Evolutionary conservation across 2,329 filamentous ascomycete species (phyloP).

Genomic region (Neocatenulostroma microsporum): DNA sequence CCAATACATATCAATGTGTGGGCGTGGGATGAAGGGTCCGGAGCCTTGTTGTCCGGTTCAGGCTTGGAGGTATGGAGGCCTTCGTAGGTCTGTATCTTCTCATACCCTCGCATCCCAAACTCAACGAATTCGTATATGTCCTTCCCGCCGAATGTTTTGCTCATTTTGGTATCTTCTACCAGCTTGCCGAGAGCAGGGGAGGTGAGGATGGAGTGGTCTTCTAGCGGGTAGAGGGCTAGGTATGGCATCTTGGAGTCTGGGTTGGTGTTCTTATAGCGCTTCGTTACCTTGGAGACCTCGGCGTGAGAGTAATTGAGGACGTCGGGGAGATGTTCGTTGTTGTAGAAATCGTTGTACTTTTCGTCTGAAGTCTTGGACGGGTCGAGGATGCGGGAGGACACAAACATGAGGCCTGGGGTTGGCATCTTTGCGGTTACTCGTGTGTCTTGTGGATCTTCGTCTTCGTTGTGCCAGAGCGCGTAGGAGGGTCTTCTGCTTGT

Average conservation of each 20-base stretch:
- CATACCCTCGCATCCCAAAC: conserved; percentile 10
- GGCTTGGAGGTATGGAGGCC: conserved; percentile 1
- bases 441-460: neutral
- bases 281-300: conserved; percentile 8
- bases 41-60: no score
- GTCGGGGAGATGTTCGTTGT: conserved; percentile 10
- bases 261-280: conserved; percentile 14
- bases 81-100: conserved; percentile 16
- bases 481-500: neutral
- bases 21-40: no score
- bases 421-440: neutral
- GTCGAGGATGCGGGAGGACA: conserved; percentile 5
- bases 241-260: conserved; percentile 8
- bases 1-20: conserved; percentile 4
- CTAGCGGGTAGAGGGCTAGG: conserved; percentile 15
- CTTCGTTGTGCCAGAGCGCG: neutral
- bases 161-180: conserved; percentile 4
- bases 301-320: conserved; percentile 4
- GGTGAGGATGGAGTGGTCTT: conserved; percentile 5
- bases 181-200: conserved; percentile 9
- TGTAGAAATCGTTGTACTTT: conserved; percentile 11
- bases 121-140: conserved; percentile 9
- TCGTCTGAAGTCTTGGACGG: conserved; percentile 1
- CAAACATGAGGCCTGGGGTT: conserved; percentile 7
- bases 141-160: conserved; percentile 7